Conservation (phyloP, 2,329 filamentous ascomycete species). For the Mycosphaerella arachidis region DNA sequence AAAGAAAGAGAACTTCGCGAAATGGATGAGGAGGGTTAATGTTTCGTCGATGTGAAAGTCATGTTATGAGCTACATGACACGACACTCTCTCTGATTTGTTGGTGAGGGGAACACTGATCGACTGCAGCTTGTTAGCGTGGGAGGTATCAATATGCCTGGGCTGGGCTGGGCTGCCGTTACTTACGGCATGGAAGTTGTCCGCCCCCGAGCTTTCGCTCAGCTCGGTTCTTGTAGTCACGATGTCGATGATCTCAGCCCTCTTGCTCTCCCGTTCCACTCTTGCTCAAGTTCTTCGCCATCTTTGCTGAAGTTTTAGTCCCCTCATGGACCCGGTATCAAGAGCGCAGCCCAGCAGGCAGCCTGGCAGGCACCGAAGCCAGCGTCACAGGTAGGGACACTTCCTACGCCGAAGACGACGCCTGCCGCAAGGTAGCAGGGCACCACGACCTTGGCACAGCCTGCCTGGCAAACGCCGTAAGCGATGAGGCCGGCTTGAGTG, state of each 20-base stretch:
- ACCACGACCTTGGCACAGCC: slow-evolving; percentile 44
- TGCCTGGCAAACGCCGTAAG: slow-evolving; percentile 46
- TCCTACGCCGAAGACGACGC: slow-evolving; percentile 40
- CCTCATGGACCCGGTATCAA: background rate
- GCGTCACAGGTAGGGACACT: slow-evolving; percentile 44
- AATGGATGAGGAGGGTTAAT: slow-evolving; percentile 22
- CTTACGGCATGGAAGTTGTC: background rate
- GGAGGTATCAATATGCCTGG: background rate
- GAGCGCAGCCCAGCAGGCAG: slow-evolving; percentile 33
- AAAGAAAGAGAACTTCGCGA: slow-evolving; percentile 43
- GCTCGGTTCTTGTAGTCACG: background rate
- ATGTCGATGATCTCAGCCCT: background rate
- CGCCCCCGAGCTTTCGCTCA: background rate
- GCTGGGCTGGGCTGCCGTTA: background rate
- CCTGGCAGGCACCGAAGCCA: slow-evolving; percentile 44
- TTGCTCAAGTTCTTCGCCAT: background rate
- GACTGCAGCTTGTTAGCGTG: background rate
- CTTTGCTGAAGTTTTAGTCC: background rate
- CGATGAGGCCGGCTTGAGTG: slow-evolving; percentile 27
- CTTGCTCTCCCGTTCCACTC: background rate
- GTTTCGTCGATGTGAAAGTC: background rate
- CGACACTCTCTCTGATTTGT: background rate
- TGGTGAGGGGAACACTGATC: background rate
- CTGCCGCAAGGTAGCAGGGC: slow-evolving; percentile 46
- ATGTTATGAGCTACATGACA: background rate